Conservation (phyloP, 2,329 filamentous ascomycete genomes). For the Penicillium palitans region DNA sequence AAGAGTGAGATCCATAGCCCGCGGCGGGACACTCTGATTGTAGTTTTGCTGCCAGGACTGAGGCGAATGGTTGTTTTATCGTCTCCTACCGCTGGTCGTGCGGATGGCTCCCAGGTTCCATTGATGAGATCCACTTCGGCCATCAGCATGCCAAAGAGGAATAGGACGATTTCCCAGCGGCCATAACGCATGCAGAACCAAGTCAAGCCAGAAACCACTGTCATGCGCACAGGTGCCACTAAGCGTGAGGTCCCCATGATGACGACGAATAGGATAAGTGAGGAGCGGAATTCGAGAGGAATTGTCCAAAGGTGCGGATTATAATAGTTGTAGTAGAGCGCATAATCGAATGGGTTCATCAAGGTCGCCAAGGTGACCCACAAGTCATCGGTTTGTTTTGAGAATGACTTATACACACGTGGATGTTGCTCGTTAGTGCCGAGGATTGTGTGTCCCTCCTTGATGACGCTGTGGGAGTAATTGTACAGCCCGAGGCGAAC, state of each 20-base stretch:
- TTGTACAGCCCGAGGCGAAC: constrained; percentile 46
- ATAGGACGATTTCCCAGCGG: constrained; percentile 47
- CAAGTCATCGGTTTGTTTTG: constrained; percentile 40
- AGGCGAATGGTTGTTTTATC: constrained; percentile 26
- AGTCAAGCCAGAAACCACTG: constrained; percentile 34
- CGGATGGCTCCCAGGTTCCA: constrained; percentile 35
- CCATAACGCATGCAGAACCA: constrained; percentile 46
- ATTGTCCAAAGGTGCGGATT: constrained; percentile 52
- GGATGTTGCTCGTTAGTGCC: constrained; percentile 48
- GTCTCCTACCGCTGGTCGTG: background rate
- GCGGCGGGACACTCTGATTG: constrained; percentile 29
- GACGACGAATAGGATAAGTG: constrained; percentile 46
- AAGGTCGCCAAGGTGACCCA: constrained; percentile 37
- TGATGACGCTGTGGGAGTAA: constrained; percentile 39
- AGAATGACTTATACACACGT: constrained; percentile 34
- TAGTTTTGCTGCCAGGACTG: constrained; percentile 13
- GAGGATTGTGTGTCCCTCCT: constrained; percentile 39
- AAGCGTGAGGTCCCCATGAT: constrained; percentile 44
- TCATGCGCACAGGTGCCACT: constrained; percentile 34
- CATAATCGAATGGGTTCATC: constrained; percentile 42
- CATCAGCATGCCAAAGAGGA: constrained; percentile 45
- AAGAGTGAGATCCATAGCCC: constrained; percentile 42
- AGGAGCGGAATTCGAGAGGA: constrained; percentile 48
- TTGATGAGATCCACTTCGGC: constrained; percentile 46
- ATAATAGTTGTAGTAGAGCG: constrained; percentile 45